These are phyloP conservation scores for Kandelia obovata DNA, from an alignment of 345 rosid genomes.

Conservation along the genomic window DNA sequence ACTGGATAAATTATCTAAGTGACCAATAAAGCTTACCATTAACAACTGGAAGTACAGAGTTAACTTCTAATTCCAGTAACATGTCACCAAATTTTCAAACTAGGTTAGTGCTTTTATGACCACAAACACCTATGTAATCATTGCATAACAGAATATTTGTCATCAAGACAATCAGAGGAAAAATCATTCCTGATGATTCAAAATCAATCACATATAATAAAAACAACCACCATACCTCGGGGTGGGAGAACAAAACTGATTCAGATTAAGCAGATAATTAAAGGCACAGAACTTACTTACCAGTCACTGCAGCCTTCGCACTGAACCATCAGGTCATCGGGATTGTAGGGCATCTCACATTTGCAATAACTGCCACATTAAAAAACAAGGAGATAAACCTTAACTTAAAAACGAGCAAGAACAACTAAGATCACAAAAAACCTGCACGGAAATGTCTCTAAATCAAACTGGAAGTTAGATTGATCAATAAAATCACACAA, in stretches of 20 bases:
- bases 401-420: not conserved
- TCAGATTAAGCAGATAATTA: constrained; percentile 4
- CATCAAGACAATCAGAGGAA: not conserved
- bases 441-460: too few species aligned
- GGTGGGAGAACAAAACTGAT: constrained; percentile 1
- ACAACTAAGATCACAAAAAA: not conserved
- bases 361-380: constrained; percentile 70
- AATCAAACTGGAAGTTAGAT: too few species aligned
- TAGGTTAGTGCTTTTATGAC: not conserved
- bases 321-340: constrained; percentile 95
- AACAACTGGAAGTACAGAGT: too few species aligned
- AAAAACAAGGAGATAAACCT: not conserved
- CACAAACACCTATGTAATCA: not conserved
- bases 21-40: too few species aligned
- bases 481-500: too few species aligned
- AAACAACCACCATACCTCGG: not conserved
- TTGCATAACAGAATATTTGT: not conserved
- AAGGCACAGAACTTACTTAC: constrained; percentile 36
- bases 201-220: not conserved
- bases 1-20: too few species aligned
- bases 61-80: not conserved
- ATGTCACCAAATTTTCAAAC: not conserved
- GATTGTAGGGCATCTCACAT: constrained; percentile 99
- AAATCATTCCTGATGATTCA: not conserved
- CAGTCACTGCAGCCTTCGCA: constrained; percentile 93